Base-by-base conservation (phyloP, 2,329 filamentous ascomycete species). In the Ophiostoma ulmi region DNA sequence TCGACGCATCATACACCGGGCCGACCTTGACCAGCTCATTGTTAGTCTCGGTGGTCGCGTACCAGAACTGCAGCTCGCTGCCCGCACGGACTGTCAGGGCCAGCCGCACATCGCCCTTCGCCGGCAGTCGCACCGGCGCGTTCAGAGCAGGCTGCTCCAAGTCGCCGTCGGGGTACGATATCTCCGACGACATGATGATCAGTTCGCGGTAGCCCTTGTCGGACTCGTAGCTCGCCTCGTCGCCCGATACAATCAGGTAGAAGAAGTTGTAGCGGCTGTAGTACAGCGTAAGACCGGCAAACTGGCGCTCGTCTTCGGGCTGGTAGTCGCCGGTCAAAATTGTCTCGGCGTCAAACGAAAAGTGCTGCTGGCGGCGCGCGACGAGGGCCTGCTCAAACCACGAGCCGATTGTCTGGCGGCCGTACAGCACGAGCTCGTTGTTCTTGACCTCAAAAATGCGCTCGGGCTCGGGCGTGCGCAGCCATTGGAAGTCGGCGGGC, bases 261-360 rank as follows among this genome's bases (percentile, higher is more conserved):
- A 88, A 89, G 78, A 88, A 89, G 77, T 89, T 89, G 79, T 81
- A 89, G 3, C 87, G 85, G 75, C 84, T 86, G 78, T 89, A 89
- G 77, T 89, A 89, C 0, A 86, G 85, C 14, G 84, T 85, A 8
- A 90, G 78, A 0, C 87, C 87, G 0, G 87, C 87, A 72, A 87
- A 89, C 73, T 88, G 83, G 13, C 87, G 81, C 79, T 88, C 86
- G 74, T 89, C 87, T 0, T 78, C 76, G 0, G 87, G 87, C 0
- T 79, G 78, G 74, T 70, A 72, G 68, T 68, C 52, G 48, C 87
- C 88, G 71, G 97, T 93, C 72, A 96, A 97, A 66, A 92, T 93
- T 41, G 91, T 87, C 80, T 97, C 94, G 80, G 96, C 88, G 77
- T 94, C 97, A 75, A 95, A 91, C 7, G 92, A 90, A 78, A 97